A percentile compares a stretch with the other conserved stretches of the same genome.
Evolutionary conservation across 257 asterid species (phyloP).

Genomic region (Osmanthus fragrans): DNA sequence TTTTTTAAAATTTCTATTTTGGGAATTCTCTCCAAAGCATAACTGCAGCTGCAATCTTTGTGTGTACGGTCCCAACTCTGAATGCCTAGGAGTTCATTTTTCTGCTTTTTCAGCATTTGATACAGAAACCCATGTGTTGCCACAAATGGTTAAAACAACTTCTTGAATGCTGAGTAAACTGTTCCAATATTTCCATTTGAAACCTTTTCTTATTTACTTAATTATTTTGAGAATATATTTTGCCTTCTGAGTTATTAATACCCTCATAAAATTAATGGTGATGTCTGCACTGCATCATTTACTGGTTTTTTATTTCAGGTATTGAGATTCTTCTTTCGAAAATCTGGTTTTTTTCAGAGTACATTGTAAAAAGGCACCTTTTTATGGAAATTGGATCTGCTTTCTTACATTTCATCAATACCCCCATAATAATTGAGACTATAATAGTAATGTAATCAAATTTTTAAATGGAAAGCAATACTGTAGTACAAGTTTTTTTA

Average conservation of each 20-base stretch:
- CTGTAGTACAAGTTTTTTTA: neutral
- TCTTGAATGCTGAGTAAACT: neutral
- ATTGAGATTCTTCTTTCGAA: conserved; percentile 13
- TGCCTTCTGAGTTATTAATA: neutral
- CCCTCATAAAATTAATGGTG: too few relatives aligned
- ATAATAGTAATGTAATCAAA: neutral
- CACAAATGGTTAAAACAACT: neutral
- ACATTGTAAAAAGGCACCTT: conserved; percentile 27
- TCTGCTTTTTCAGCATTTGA: neutral
- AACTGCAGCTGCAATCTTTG: neutral
- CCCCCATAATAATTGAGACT: conserved; percentile 18
- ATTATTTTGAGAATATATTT: too few relatives aligned
- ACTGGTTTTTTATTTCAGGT: conserved; percentile 3
- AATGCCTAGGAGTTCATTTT: neutral
- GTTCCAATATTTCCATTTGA: too few relatives aligned
- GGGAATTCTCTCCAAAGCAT: neutral
- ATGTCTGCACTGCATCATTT: neutral
- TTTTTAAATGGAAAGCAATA: neutral
- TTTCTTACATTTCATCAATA: conserved; percentile 37
- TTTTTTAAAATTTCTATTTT: neutral
- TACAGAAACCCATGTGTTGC: neutral
- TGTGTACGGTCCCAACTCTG: neutral
- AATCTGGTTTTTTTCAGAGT: conserved; percentile 28
- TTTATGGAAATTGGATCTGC: conserved; percentile 47
- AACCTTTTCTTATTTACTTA: too few relatives aligned